Percentiles rank a stretch among this genome's conserved stretches.
Conservation (phyloP, 208 protist genomes). For the Leishmania major region DNA sequence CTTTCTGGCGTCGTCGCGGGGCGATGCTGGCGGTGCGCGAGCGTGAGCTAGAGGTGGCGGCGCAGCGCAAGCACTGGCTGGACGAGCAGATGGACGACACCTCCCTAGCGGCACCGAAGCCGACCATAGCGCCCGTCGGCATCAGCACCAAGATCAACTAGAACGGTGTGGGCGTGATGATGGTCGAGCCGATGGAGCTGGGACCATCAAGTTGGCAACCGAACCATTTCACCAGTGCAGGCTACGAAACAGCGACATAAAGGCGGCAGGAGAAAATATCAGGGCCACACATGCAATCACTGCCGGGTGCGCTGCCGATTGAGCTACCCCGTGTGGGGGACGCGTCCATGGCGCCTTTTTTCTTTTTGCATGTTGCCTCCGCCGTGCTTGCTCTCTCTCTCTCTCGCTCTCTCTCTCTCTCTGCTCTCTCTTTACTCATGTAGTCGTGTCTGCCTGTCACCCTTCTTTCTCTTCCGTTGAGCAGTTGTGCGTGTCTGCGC, state of each 20-base stretch:
- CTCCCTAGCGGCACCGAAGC: constrained; percentile 53
- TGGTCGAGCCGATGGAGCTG: not conserved
- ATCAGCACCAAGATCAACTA: constrained; percentile 44
- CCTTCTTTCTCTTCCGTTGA: not conserved
- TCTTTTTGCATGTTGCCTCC: not conserved
- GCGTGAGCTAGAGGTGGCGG: constrained; percentile 77
- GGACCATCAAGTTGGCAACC: not conserved
- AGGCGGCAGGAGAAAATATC: not conserved
- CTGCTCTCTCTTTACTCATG: not conserved
- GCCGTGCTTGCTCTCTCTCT: not conserved
- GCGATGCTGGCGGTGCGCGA: constrained; percentile 81
- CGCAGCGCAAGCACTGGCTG: constrained; percentile 77
- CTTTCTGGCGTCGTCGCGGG: constrained; percentile 80
- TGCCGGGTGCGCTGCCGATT: not conserved
- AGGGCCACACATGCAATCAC: not conserved
- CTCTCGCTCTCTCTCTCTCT: not conserved
- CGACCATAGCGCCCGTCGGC: constrained; percentile 78
- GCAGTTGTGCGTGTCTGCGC: not conserved
- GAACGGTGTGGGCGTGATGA: not conserved
- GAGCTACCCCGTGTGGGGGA: not conserved
- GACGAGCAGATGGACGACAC: constrained; percentile 50
- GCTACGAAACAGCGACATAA: not conserved
- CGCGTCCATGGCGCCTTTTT: not conserved
- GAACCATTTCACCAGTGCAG: not conserved
- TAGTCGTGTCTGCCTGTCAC: not conserved